Evolutionary conservation across 345 rosid species (phyloP).

Genomic region (Salix suchowensis): DNA sequence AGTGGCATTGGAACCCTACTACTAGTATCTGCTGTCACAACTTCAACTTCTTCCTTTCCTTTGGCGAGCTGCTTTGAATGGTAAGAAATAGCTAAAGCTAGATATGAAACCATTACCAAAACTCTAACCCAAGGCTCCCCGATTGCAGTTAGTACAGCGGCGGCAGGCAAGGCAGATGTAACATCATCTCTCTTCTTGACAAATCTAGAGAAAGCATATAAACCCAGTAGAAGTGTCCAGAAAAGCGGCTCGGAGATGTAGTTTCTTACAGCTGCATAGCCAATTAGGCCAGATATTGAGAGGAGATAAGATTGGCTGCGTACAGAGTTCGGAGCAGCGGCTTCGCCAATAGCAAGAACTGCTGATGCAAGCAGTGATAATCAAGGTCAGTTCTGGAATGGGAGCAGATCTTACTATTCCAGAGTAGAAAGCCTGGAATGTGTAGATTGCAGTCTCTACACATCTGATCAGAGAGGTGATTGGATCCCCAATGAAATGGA

Average conservation of each 20-base stretch:
- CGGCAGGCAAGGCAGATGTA: constrained; percentile 68
- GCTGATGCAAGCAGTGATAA: constrained; percentile 66
- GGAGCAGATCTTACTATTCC: constrained; percentile 68
- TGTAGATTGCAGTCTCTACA: constrained; percentile 50
- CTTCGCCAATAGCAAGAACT: constrained; percentile 76
- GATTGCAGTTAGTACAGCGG: constrained; percentile 73
- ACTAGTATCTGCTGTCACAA: constrained; percentile 12
- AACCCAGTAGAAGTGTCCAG: constrained; percentile 67
- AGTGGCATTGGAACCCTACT: constrained; percentile 57
- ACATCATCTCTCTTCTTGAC: constrained; percentile 74
- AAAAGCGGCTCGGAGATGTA: constrained; percentile 72
- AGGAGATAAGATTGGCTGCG: constrained; percentile 58
- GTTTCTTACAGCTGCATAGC: constrained; percentile 69
- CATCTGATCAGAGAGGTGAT: constrained; percentile 49
- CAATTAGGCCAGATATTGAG: constrained; percentile 60
- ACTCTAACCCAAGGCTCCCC: constrained; percentile 91
- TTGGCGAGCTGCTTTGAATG: constrained; percentile 42
- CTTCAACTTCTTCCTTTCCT: constrained; percentile 43
- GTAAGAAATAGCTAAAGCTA: constrained; percentile 61
- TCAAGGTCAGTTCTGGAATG: constrained; percentile 51
- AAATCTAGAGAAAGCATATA: constrained; percentile 55
- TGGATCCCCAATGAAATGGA: constrained; percentile 77
- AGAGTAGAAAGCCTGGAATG: constrained; percentile 63
- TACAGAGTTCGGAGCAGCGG: constrained; percentile 57
- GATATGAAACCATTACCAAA: constrained; percentile 45